Evolutionary conservation across 2,329 filamentous ascomycete species (phyloP), one percentile per base, ranked within the genome.

Genomic region (Claviceps sp.): DNA sequence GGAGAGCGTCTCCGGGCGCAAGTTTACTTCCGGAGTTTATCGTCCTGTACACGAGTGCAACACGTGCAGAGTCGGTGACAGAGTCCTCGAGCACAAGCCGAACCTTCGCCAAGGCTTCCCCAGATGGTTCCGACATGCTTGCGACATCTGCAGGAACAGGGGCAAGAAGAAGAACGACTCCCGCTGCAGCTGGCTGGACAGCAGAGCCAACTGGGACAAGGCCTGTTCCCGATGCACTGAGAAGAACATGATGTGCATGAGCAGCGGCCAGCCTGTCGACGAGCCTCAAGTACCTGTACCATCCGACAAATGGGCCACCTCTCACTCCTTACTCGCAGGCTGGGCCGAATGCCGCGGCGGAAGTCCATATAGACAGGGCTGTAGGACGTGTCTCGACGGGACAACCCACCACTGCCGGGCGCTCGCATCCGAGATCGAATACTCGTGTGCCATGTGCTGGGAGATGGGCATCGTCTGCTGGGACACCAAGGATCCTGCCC

Each of bases 401-500:
- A 37, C 5, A 5, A 50, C 23, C 3, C 50, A 50, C 16, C 58
- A 61, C 36, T 63, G 61, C 40, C 56, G 57, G 0, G 56, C 54
- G 4, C 26, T 57, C 37, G 54, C 53, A 5, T 29, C 36, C n/a
- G 17, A 40, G 1, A 54, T 55, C 16, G 37, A 29, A 5, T 54
- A 53, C 43, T 57, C 61, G 37, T 64, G 62, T 49, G 53, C 55
- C 42, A 56, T 57, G 29, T 68, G 65, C 52, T 57, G 59, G 9
- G 58, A 63, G 50, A 51, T 62, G 34, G 65, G 65, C 13, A 56
- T 67, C 44, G 59, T 62, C 49, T 68, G 66, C 39, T 22, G 20
- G 36, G 22, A 44, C 23, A 47, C 34, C 4, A 43, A 50, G 44
- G 17, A 45, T 17, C 44, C 44, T 2, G 37, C 20, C 17, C 14